Conservation (phyloP, 805 yeast species). For the Starmerella sirachaensis region DNA sequence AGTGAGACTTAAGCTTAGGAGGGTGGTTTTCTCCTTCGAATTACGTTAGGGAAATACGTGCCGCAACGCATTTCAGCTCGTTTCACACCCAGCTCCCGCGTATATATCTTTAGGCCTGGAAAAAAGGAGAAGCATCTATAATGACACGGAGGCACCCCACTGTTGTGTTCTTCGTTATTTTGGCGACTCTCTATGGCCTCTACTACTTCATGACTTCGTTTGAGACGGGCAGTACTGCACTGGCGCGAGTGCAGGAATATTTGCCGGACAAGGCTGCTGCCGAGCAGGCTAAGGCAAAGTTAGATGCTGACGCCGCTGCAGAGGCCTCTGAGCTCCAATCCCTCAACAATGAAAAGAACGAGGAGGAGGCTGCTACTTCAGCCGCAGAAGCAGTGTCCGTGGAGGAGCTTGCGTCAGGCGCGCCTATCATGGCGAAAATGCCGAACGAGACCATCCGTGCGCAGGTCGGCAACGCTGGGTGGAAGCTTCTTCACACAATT, state of each 20-base stretch:
- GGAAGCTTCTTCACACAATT: slow-evolving; percentile 87
- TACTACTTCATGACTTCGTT: slow-evolving; percentile 5
- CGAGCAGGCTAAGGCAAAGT: not conserved
- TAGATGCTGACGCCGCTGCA: too few relatives aligned
- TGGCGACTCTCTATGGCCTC: slow-evolving; percentile 1
- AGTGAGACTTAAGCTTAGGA: too few relatives aligned
- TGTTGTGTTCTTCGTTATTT: not conserved
- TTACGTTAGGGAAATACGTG: too few relatives aligned
- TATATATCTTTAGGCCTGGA: too few relatives aligned
- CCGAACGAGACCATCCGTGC: slow-evolving; percentile 71
- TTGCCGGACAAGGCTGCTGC: not conserved
- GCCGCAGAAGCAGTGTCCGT: not conserved
- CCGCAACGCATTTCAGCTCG: too few relatives aligned
- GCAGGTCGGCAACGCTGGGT: slow-evolving; percentile 79
- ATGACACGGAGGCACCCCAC: slow-evolving; percentile 5
- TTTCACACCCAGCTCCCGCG: too few relatives aligned
- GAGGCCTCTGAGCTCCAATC: too few relatives aligned
- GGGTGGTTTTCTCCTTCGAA: too few relatives aligned
- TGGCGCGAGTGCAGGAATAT: slow-evolving; percentile 1
- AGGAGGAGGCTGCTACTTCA: too few relatives aligned
- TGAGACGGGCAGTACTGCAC: not conserved
- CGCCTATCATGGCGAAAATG: slow-evolving; percentile 86
- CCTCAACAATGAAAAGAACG: too few relatives aligned
- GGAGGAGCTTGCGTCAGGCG: slow-evolving; percentile 22
- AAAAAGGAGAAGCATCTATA: too few relatives aligned